Conservation (phyloP, 192 early-diverging fungal genomes). For the Entomortierella parvispora region DNA sequence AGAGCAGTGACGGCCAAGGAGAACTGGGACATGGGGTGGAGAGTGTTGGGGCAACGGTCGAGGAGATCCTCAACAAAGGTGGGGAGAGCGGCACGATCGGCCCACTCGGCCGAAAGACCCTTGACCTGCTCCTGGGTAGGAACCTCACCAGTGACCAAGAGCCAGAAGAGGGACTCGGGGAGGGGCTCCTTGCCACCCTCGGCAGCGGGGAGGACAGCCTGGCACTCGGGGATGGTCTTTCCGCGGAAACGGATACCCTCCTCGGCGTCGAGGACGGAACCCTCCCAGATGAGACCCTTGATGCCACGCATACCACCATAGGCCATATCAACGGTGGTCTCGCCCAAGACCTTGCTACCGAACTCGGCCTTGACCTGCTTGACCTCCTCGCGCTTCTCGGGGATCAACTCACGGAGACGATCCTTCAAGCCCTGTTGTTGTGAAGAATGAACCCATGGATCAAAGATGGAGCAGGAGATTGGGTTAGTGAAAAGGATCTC, state of each 20-base stretch:
- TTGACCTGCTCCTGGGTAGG: slow-evolving; percentile 93
- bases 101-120: slow-evolving; percentile 94
- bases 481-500: background rate
- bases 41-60: slow-evolving; percentile 97
- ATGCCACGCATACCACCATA: slow-evolving; percentile 99
- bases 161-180: slow-evolving; percentile 99
- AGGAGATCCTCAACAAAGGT: slow-evolving; percentile 96
- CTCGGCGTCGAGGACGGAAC: slow-evolving; percentile 95
- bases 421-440: slow-evolving; percentile 88
- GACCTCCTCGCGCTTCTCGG: slow-evolving; percentile 94
- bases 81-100: slow-evolving; percentile 92
- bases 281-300: slow-evolving; percentile 99
- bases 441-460: background rate
- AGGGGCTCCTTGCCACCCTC: slow-evolving; percentile 91
- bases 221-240: slow-evolving; percentile 96
- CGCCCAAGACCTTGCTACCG: slow-evolving; percentile 90
- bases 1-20: slow-evolving; percentile 94
- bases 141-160: slow-evolving; percentile 96
- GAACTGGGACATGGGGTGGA: slow-evolving; percentile 99
- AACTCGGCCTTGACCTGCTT: slow-evolving; percentile 94
- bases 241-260: slow-evolving; percentile 99
- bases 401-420: slow-evolving; percentile 92
- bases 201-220: slow-evolving; percentile 89
- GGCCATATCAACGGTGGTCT: slow-evolving; percentile 96
- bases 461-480: background rate